phyloP scores from a whole-genome alignment of 2,329 filamentous ascomycete genomes.

The Neurospora sp. region DNA sequence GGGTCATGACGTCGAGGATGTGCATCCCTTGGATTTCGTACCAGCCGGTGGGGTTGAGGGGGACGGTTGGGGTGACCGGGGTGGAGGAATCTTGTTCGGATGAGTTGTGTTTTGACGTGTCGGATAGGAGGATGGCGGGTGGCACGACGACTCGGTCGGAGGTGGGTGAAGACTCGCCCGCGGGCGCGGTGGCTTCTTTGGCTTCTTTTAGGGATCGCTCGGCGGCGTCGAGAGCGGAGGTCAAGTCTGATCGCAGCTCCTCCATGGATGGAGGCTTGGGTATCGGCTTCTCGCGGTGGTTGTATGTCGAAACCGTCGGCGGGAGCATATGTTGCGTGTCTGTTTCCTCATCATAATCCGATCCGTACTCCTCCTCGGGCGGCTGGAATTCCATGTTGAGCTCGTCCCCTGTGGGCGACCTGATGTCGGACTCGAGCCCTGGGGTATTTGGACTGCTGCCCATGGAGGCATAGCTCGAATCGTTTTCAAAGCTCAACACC shows the following conservation, averaged over 20 bases:
- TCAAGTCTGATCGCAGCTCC: slow-evolving; percentile 61
- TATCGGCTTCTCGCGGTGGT: slow-evolving; percentile 69
- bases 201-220: slow-evolving; percentile 56
- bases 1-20: slow-evolving; percentile 81
- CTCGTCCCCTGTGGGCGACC: slow-evolving; percentile 20
- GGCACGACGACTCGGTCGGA: slow-evolving; percentile 6
- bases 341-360: slow-evolving; percentile 47
- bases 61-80: slow-evolving; percentile 3
- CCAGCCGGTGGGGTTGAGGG: slow-evolving; percentile 45
- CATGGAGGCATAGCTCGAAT: slow-evolving; percentile 52
- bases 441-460: slow-evolving; percentile 45
- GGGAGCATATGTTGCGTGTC: slow-evolving; percentile 74
- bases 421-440: slow-evolving; percentile 35
- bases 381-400: slow-evolving; percentile 25
- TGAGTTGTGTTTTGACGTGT: slow-evolving; percentile 33
- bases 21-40: slow-evolving; percentile 86
- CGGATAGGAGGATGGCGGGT: slow-evolving; percentile 25
- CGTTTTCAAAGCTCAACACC: slow-evolving; percentile 35
- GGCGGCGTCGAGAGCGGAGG: slow-evolving; percentile 60
- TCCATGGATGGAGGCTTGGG: slow-evolving; percentile 75
- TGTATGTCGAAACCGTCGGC: slow-evolving; percentile 96
- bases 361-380: slow-evolving; percentile 31
- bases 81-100: neutral
- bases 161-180: slow-evolving; percentile 12
- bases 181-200: slow-evolving; percentile 27